Evolutionary conservation across 1,284 basidiomycete species (phyloP).

Genomic region (Trametes polyzona): DNA sequence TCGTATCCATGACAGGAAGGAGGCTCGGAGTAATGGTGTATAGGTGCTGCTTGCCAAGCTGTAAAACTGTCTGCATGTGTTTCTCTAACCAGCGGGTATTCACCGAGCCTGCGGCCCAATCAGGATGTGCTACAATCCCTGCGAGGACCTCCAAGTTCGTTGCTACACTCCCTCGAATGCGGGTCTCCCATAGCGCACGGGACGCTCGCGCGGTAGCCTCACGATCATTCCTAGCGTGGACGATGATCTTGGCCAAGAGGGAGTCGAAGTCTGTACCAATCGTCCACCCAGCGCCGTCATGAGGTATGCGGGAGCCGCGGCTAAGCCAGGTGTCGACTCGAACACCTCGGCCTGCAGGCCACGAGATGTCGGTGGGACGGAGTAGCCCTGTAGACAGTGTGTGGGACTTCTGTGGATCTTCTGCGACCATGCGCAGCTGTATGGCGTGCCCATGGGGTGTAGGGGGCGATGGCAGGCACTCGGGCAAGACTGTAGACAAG

Average conservation of each 20-base stretch:
- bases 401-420: conserved; percentile 41
- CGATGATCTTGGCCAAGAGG: conserved; percentile 44
- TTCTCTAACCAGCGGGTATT: conserved; percentile 46
- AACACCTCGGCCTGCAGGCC: conserved; percentile 43
- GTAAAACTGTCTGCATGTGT: conserved; percentile 20
- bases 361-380: conserved; percentile 32
- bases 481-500: conserved; percentile 14
- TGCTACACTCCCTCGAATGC: conserved; percentile 32
- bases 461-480: conserved; percentile 18
- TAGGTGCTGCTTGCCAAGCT: conserved; percentile 24
- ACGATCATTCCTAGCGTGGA: conserved; percentile 37
- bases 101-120: conserved; percentile 37
- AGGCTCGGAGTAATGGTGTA: too few species aligned
- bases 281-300: conserved; percentile 27
- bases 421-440: conserved; percentile 45
- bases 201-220: conserved; percentile 39
- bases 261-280: conserved; percentile 46
- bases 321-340: conserved; percentile 47
- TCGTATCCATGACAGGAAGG: neutral
- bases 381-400: conserved; percentile 41
- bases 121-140: conserved; percentile 38
- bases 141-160: conserved; percentile 41
- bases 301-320: neutral
- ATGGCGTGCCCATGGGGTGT: conserved; percentile 35
- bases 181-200: conserved; percentile 38